A percentile compares a stretch with the other conserved stretches of the same genome.
phyloP scores from a whole-genome alignment of 495 filamentous ascomycete genomes.

The Neurospora sp. region DNA sequence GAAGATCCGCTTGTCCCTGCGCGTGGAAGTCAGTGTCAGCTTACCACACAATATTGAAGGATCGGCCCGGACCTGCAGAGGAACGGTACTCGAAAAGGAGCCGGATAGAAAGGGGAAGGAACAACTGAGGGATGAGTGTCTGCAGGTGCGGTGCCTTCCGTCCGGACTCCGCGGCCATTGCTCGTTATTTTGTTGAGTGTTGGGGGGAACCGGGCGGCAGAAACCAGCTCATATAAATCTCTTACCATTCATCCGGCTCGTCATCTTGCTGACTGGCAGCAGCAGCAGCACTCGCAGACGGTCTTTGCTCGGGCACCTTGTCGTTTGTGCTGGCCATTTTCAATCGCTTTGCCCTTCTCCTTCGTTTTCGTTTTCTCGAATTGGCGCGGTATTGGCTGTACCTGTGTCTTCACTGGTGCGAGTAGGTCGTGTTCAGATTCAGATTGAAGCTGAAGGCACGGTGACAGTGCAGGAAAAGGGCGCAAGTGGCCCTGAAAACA shows the following conservation, averaged over 20 bases:
- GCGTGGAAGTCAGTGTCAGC: constrained; percentile 7
- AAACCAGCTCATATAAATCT: constrained; percentile 1
- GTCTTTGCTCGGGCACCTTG: not conserved
- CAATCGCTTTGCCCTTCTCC: not conserved
- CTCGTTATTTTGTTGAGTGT: not conserved
- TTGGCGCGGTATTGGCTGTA: not conserved
- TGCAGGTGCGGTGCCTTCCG: not conserved
- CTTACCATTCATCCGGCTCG: constrained; percentile 92
- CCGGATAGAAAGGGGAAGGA: not conserved
- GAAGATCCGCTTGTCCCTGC: constrained; percentile 85
- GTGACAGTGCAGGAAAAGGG: not conserved
- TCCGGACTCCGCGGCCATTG: not conserved
- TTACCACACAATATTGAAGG: not conserved
- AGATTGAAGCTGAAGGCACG: not conserved
- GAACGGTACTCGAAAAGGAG: not conserved
- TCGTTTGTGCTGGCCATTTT: not conserved
- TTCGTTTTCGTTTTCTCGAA: not conserved
- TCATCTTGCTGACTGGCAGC: constrained; percentile 50
- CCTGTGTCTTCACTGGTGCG: not conserved
- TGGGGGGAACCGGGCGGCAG: not conserved
- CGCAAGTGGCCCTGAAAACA: not conserved
- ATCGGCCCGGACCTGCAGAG: not conserved
- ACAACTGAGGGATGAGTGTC: not conserved
- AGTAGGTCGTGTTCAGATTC: not conserved
- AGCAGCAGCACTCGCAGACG: constrained; percentile 1